These are phyloP conservation scores for Ganoderma sinense DNA, from an alignment of 1,284 basidiomycete species.

Conservation along the genomic window DNA sequence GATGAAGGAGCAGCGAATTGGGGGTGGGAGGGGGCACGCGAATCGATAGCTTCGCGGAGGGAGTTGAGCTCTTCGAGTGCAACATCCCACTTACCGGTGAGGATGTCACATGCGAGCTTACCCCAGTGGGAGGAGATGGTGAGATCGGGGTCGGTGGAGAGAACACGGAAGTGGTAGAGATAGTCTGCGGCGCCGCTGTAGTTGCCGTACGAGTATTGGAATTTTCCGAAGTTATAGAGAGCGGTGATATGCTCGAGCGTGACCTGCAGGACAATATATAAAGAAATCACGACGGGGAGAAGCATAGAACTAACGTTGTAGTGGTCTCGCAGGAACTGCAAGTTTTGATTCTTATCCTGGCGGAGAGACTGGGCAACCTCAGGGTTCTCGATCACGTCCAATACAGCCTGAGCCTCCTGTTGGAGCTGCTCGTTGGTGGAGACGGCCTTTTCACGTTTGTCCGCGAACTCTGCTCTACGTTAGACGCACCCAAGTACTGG, in stretches of 20 bases:
- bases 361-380: conserved; percentile 90
- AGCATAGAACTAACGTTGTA: conserved; percentile 63
- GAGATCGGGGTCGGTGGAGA: conserved; percentile 92
- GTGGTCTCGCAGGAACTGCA: conserved; percentile 93
- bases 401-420: conserved; percentile 90
- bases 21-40: conserved; percentile 60
- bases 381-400: conserved; percentile 97
- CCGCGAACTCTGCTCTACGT: conserved; percentile 72
- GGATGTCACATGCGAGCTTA: conserved; percentile 95
- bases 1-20: conserved; percentile 50
- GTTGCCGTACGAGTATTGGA: conserved; percentile 97
- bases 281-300: neutral
- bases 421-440: conserved; percentile 86
- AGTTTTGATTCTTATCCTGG: conserved; percentile 97
- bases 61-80: conserved; percentile 95
- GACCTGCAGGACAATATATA: conserved; percentile 58
- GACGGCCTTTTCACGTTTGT: conserved; percentile 83
- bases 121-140: conserved; percentile 98
- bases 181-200: conserved; percentile 97
- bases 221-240: conserved; percentile 97
- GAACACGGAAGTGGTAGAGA: conserved; percentile 97
- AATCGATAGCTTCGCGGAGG: conserved; percentile 91
- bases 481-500: neutral
- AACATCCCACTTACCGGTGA: conserved; percentile 94
- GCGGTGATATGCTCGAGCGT: conserved; percentile 95